Base-by-base conservation (phyloP, 768 basidiomycete species). In the Mycena metata region DNA sequence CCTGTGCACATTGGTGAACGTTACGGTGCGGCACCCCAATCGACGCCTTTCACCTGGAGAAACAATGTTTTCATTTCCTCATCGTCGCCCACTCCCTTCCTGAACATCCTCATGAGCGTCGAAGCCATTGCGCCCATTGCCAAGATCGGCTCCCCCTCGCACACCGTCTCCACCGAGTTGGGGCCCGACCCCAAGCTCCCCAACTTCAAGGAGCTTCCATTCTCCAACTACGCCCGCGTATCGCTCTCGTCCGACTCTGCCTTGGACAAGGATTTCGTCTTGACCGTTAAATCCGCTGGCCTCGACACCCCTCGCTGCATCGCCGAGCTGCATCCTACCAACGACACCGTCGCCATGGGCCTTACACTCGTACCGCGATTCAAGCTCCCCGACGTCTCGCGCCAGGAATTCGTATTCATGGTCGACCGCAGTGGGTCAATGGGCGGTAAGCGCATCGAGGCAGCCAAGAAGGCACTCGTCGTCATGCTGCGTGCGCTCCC, bases 351-450 rank as follows among this genome's bases (percentile, higher is more conserved):
- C 1, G 82, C 82, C 0, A 71, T 85, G 74, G 82, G 77, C 15
- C 72, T 86, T 17, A 83, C 79, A 0, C 72, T 86, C 30, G 80
- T 86, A 15, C 84, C 86, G 7, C 77, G 76, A 23, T 85, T 85
- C 72, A 74, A 76, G 30, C 72, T 83, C 3, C 79, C 79, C 5
- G 79, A 78, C 21, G 17, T 83, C 1, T 60, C 69, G 30, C 72
- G 75, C 0, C 84, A 84, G 45, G 86, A 87, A 46, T 86, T 81
- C 46, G 76, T 87, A 0, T 87, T 86, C 65, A 50, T 87, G 13
- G 78, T 87, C 21, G 86, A 87, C 67, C 78, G 84, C 23, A 82
- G 79, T 12, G 81, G 81, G 0, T 84, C 82, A 33, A 87, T 87
- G 86, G 0, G 0, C 0, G 67, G 64, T 7, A 10, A 2, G 13